Evolutionary conservation across 2,329 filamentous ascomycete species (phyloP).

Genomic region (Orbilia ellipsospora): DNA sequence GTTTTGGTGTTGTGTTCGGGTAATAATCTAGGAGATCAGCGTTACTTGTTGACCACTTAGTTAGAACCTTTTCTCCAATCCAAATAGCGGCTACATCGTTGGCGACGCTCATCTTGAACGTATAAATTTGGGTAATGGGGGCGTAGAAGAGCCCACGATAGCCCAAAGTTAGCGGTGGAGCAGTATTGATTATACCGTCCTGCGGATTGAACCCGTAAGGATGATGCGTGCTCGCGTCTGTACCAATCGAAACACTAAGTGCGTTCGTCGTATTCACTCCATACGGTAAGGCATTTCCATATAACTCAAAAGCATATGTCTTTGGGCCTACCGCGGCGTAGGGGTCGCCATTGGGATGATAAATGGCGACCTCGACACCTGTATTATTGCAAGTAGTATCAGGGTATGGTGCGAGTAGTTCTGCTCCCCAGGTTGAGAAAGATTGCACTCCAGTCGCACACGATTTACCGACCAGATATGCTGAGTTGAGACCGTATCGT

Average conservation of each 20-base stretch:
- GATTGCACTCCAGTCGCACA: background rate
- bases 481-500: background rate
- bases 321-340: background rate
- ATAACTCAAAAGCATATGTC: background rate
- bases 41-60: background rate
- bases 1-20: background rate
- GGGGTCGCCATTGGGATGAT: background rate
- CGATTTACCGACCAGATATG: conserved; percentile 1
- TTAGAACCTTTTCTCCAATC: background rate
- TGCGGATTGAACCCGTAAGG: background rate
- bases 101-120: background rate
- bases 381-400: conserved; percentile 1
- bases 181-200: background rate
- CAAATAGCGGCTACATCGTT: background rate
- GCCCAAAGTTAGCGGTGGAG: background rate
- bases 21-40: background rate
- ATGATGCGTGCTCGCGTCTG: background rate
- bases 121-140: background rate
- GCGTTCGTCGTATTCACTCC: background rate
- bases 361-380: conserved; percentile 5
- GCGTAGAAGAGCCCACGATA: background rate
- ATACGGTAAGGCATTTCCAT: background rate
- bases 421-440: background rate
- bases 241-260: background rate
- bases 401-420: background rate